phyloP scores from a whole-genome alignment of 1,284 basidiomycete species.

The Cryptococcus sp. region DNA sequence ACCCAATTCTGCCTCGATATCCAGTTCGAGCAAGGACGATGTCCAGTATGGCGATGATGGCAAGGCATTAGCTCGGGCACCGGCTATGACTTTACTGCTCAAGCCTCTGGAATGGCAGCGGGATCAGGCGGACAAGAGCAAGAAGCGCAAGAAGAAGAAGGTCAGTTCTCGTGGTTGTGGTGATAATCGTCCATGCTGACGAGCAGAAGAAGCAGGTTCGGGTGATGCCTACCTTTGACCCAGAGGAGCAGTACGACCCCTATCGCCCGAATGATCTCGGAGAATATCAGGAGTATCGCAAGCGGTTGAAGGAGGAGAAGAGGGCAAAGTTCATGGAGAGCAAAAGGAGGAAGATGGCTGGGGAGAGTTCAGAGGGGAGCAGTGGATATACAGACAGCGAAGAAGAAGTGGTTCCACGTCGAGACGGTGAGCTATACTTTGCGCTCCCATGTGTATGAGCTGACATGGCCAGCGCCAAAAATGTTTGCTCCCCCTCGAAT shows the following conservation, averaged over 20 bases:
- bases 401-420: conserved; percentile 37
- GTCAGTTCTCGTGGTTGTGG: not conserved
- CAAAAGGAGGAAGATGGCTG: conserved; percentile 23
- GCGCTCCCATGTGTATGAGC: not conserved
- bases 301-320: conserved; percentile 32
- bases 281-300: conserved; percentile 43
- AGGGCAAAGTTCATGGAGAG: conserved; percentile 21
- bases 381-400: conserved; percentile 41
- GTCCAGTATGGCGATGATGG: conserved; percentile 30
- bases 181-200: not conserved
- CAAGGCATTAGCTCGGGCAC: conserved; percentile 33
- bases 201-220: conserved; percentile 16
- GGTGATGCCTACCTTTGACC: conserved; percentile 37
- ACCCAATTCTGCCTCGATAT: conserved; percentile 11
- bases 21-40: conserved; percentile 11
- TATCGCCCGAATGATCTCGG: conserved; percentile 45
- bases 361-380: conserved; percentile 28
- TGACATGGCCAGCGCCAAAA: conserved; percentile 31
- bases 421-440: conserved; percentile 35
- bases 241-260: conserved; percentile 45
- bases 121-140: conserved; percentile 13
- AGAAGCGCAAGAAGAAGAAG: conserved; percentile 33
- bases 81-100: conserved; percentile 38
- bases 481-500: conserved; percentile 42
- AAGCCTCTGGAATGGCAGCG: conserved; percentile 12